These are phyloP conservation scores for Biscogniauxia mediterranea DNA, from an alignment of 2,329 filamentous ascomycete species.

Conservation along the genomic window DNA sequence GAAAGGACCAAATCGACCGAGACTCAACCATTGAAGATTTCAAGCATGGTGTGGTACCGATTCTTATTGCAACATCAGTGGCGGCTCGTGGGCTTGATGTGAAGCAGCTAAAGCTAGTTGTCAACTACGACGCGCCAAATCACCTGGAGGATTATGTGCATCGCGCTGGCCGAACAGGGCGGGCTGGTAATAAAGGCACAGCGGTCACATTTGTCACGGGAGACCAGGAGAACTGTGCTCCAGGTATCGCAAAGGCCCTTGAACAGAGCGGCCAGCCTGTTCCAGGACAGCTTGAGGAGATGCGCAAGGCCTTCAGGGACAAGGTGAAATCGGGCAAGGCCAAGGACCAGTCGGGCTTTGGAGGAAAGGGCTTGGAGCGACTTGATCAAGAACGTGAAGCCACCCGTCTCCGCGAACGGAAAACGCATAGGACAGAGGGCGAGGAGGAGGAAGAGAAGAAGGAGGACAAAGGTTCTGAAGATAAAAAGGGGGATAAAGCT, in stretches of 20 bases:
- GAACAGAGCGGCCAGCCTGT: slow-evolving; percentile 85
- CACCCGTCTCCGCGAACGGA: slow-evolving; percentile 80
- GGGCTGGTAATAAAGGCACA: slow-evolving; percentile 90
- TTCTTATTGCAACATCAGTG: slow-evolving; percentile 92
- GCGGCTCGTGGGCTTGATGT: slow-evolving; percentile 94
- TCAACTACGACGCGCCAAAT: slow-evolving; percentile 93
- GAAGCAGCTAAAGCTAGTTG: slow-evolving; percentile 90
- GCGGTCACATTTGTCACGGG: slow-evolving; percentile 92
- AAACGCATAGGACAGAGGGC: slow-evolving; percentile 84
- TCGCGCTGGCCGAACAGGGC: slow-evolving; percentile 86
- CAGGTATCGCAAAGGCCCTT: slow-evolving; percentile 87
- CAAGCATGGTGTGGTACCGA: slow-evolving; percentile 84
- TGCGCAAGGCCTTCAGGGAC: slow-evolving; percentile 73
- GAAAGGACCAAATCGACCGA: slow-evolving; percentile 89
- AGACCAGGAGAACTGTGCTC: slow-evolving; percentile 86
- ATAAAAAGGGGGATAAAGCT: slow-evolving; percentile 68
- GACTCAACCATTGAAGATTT: slow-evolving; percentile 92
- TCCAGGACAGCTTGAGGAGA: slow-evolving; percentile 65
- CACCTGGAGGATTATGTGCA: slow-evolving; percentile 97
- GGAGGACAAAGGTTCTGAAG: slow-evolving; percentile 67
- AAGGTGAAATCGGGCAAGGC: slow-evolving; percentile 93
- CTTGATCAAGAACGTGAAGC: slow-evolving; percentile 90
- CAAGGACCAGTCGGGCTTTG: slow-evolving; percentile 86
- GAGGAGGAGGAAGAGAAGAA: slow-evolving; percentile 74
- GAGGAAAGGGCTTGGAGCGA: slow-evolving; percentile 88